A percentile compares a stretch with the other conserved stretches of the same genome.
These are phyloP conservation scores for Allantophomopsis cytisporea DNA, from an alignment of 2,329 filamentous ascomycete species.

Conservation along the genomic window DNA sequence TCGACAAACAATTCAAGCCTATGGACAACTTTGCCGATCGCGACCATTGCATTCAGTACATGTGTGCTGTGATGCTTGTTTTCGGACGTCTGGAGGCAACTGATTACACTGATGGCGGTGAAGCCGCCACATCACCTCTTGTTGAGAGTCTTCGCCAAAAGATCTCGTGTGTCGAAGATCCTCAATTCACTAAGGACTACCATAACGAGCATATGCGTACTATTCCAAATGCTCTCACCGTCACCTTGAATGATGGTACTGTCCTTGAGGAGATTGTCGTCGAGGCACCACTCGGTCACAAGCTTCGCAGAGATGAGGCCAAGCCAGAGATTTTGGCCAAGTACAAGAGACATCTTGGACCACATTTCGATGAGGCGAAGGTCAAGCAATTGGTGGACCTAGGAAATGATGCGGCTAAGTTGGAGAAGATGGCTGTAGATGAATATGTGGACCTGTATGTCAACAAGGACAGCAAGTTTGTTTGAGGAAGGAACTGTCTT, in stretches of 20 bases:
- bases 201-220: constrained; percentile 86
- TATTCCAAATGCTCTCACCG: constrained; percentile 93
- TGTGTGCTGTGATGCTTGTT: constrained; percentile 91
- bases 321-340: constrained; percentile 95
- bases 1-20: constrained; percentile 99
- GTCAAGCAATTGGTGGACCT: constrained; percentile 76
- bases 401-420: constrained; percentile 57
- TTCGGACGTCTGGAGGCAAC: constrained; percentile 87
- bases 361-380: constrained; percentile 64
- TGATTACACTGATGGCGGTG: constrained; percentile 86
- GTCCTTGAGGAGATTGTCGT: constrained; percentile 82
- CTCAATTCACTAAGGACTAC: constrained; percentile 89
- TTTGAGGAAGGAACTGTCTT: constrained; percentile 8
- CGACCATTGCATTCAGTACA: constrained; percentile 99
- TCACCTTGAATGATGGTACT: constrained; percentile 89
- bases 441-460: constrained; percentile 82
- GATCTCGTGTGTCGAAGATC: constrained; percentile 94
- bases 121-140: constrained; percentile 80
- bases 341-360: constrained; percentile 82
- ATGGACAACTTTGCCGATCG: constrained; percentile 99
- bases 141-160: constrained; percentile 86
- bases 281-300: constrained; percentile 89
- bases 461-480: constrained; percentile 48
- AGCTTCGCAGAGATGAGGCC: constrained; percentile 82
- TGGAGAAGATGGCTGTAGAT: constrained; percentile 76